Conservation (phyloP, 2,329 filamentous ascomycete species). For the Dissoconium aciculare region DNA sequence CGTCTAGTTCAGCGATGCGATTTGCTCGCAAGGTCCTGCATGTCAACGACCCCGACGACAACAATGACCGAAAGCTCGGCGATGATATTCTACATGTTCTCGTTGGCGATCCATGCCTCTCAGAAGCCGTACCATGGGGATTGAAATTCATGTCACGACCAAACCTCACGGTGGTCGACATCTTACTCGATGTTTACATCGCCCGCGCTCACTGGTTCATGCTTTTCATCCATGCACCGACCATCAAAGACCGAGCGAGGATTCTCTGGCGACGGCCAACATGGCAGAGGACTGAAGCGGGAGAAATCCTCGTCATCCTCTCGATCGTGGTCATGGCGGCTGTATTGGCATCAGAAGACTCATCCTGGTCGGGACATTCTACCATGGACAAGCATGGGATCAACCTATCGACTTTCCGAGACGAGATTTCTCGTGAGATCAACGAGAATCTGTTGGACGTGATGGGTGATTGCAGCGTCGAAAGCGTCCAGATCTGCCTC, state of each 20-base stretch:
- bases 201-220: background rate
- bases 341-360: background rate
- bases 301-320: background rate
- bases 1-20: background rate
- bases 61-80: background rate
- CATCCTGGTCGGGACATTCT: background rate
- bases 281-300: background rate
- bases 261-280: background rate
- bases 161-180: background rate
- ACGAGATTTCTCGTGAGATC: background rate
- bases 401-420: background rate
- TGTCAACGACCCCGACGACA: background rate
- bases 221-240: background rate
- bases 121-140: background rate
- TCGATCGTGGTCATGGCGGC: background rate
- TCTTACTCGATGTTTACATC: background rate
- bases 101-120: background rate
- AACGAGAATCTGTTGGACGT: background rate
- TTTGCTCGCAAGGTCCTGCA: background rate
- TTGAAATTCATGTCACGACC: background rate
- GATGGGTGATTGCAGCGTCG: background rate
- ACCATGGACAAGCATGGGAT: background rate
- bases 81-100: background rate
- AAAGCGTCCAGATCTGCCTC: background rate
- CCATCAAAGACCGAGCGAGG: background rate